Conservation (phyloP, 1,284 basidiomycete species). For the Coriolopsis trogii region DNA sequence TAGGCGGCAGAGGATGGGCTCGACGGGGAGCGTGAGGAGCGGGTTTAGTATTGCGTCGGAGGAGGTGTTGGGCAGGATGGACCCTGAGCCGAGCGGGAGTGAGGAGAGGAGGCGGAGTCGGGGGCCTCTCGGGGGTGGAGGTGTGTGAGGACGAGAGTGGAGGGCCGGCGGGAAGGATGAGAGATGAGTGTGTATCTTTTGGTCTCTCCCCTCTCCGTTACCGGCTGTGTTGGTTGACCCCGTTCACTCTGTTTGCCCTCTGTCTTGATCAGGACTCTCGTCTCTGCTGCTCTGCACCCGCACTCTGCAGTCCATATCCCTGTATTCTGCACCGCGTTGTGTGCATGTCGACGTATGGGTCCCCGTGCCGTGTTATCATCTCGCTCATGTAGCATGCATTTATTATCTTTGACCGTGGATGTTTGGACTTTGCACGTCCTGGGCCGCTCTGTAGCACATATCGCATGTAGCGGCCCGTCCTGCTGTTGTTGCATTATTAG, state of each 20-base stretch:
- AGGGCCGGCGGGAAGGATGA: not conserved
- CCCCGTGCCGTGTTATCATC: constrained; percentile 4
- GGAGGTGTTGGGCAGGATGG: constrained; percentile 38
- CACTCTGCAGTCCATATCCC: not conserved
- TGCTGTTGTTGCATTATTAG: constrained; percentile 28
- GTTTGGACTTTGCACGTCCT: constrained; percentile 13
- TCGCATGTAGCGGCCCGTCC: not conserved
- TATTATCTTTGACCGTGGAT: constrained; percentile 16
- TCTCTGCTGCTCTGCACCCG: not conserved
- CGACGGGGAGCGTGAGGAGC: constrained; percentile 33
- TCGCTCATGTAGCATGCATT: constrained; percentile 27
- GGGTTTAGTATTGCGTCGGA: constrained; percentile 36
- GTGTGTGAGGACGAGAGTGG: not conserved
- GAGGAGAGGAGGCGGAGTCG: constrained; percentile 25
- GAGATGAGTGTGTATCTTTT: not conserved
- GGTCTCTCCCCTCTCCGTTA: not conserved
- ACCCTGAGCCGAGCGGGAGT: constrained; percentile 30
- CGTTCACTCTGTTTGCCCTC: too few species aligned
- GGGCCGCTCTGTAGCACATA: not conserved
- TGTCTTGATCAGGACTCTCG: not conserved
- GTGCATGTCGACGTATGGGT: not conserved
- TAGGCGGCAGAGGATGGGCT: constrained; percentile 30
- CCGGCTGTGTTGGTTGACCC: too few species aligned
- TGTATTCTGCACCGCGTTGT: not conserved
- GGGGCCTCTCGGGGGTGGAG: constrained; percentile 13